Percentiles rank a stretch among this genome's conserved stretches.
These are phyloP conservation scores for Hypoxylon trugodes DNA, from an alignment of 495 filamentous ascomycete species.

Conservation along the genomic window DNA sequence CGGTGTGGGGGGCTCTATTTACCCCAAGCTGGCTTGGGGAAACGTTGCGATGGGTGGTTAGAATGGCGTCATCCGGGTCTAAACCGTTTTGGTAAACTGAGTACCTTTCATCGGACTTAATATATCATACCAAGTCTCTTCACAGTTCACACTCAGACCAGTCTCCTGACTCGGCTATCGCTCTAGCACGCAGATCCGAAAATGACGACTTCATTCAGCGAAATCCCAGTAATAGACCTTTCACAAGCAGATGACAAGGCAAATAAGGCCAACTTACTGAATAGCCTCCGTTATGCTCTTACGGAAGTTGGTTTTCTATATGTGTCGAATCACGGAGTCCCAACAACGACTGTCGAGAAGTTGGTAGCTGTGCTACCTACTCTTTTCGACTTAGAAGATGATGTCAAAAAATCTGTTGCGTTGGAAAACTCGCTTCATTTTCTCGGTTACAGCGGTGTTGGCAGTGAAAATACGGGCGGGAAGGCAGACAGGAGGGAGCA, in stretches of 20 bases:
- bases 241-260: constrained; percentile 44
- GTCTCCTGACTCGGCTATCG: neutral
- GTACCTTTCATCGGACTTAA: constrained; percentile 1
- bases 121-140: constrained; percentile 10
- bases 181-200: neutral
- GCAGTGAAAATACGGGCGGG: constrained; percentile 60
- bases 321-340: constrained; percentile 58
- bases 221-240: constrained; percentile 59
- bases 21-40: constrained; percentile 16
- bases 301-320: constrained; percentile 63
- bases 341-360: constrained; percentile 43
- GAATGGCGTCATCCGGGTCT: constrained; percentile 32
- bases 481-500: constrained; percentile 60
- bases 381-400: constrained; percentile 53
- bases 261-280: constrained; percentile 42
- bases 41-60: constrained; percentile 18
- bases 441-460: constrained; percentile 60
- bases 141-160: constrained; percentile 12
- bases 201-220: constrained; percentile 45
- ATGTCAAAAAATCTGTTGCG: constrained; percentile 51
- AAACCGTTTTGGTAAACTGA: constrained; percentile 11
- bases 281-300: constrained; percentile 55
- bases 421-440: constrained; percentile 63
- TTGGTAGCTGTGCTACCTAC: constrained; percentile 52
- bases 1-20: constrained; percentile 11